Percentiles rank a stretch among this genome's conserved stretches.
These are phyloP conservation scores for Suhomyces vadensis DNA, from an alignment of 805 yeast species.

Conservation along the genomic window DNA sequence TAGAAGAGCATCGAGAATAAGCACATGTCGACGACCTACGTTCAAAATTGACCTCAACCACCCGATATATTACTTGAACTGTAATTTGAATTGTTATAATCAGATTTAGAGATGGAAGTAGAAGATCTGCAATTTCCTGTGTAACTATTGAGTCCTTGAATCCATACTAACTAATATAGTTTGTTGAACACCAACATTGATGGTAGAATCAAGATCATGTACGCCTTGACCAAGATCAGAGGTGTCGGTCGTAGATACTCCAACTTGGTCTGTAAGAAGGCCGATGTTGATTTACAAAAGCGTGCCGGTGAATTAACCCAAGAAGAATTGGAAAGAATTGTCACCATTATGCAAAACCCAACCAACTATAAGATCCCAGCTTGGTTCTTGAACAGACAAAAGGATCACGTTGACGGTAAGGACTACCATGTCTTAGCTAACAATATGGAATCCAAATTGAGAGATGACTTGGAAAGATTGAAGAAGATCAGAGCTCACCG, in stretches of 20 bases:
- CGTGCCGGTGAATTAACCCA: constrained; percentile 99
- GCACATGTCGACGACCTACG: too few relatives aligned
- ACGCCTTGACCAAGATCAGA: constrained; percentile 99
- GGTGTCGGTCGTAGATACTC: constrained; percentile 99
- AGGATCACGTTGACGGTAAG: constrained; percentile 97
- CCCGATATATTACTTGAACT: too few relatives aligned
- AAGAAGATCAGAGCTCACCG: constrained; percentile 99
- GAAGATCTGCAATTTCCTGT: too few relatives aligned
- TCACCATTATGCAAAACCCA: constrained; percentile 99
- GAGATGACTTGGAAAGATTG: constrained; percentile 99
- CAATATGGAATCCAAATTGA: constrained; percentile 98
- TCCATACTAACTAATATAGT: constrained; percentile 52
- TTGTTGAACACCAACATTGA: constrained; percentile 99
- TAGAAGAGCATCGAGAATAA: too few relatives aligned
- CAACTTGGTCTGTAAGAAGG: constrained; percentile 99
- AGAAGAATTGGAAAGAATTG: constrained; percentile 99
- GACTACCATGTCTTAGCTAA: constrained; percentile 98
- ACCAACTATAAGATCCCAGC: constrained; percentile 98
- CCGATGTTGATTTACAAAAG: constrained; percentile 97
- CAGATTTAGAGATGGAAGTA: too few relatives aligned
- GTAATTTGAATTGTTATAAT: too few relatives aligned
- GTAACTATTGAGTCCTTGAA: too few relatives aligned
- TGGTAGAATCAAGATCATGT: constrained; percentile 99
- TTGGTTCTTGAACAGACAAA: constrained; percentile 99
- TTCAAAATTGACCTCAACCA: too few relatives aligned